phyloP scores from a whole-genome alignment of 2,329 filamentous ascomycete genomes.

The Colletotrichum godetiae region DNA sequence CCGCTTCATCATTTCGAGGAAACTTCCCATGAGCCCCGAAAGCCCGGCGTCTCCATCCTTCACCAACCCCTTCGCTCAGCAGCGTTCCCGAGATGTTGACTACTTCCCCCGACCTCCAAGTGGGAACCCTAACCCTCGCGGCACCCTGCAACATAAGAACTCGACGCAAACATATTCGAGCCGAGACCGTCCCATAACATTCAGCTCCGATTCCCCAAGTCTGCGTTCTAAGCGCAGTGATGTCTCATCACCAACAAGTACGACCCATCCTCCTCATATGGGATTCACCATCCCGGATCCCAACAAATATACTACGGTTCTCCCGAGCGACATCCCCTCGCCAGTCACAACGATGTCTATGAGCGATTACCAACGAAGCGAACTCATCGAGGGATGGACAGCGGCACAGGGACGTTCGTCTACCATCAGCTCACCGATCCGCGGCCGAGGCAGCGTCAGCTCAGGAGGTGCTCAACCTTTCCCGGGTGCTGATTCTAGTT shows the following conservation, averaged over 20 bases:
- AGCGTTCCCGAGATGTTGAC: slow-evolving; percentile 52
- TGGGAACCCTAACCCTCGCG: slow-evolving; percentile 50
- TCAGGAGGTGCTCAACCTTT: slow-evolving; percentile 55
- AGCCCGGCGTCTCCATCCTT: slow-evolving; percentile 66
- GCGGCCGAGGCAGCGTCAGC: slow-evolving; percentile 65
- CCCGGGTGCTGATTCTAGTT: slow-evolving; percentile 55
- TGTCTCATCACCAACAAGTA: slow-evolving; percentile 68
- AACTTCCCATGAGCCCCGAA: slow-evolving; percentile 59
- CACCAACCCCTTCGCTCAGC: slow-evolving; percentile 58
- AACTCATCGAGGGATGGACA: slow-evolving; percentile 72
- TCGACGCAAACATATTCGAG: slow-evolving; percentile 61
- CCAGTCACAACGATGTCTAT: slow-evolving; percentile 59
- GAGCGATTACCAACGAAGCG: slow-evolving; percentile 64
- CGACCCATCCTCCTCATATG: slow-evolving; percentile 54
- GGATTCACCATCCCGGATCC: slow-evolving; percentile 54
- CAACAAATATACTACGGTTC: slow-evolving; percentile 60
- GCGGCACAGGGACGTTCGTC: slow-evolving; percentile 69
- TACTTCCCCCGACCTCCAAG: slow-evolving; percentile 57
- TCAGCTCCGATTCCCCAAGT: slow-evolving; percentile 69
- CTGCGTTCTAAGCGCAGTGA: slow-evolving; percentile 72
- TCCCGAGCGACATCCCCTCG: slow-evolving; percentile 65
- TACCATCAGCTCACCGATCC: slow-evolving; percentile 66
- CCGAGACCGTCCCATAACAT: slow-evolving; percentile 61
- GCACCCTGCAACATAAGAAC: slow-evolving; percentile 58
- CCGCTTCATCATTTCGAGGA: slow-evolving; percentile 60